A percentile compares a stretch with the other conserved stretches of the same genome.
These are phyloP conservation scores for Leccinum arenicola DNA, from an alignment of 768 basidiomycete species.

Conservation along the genomic window DNA sequence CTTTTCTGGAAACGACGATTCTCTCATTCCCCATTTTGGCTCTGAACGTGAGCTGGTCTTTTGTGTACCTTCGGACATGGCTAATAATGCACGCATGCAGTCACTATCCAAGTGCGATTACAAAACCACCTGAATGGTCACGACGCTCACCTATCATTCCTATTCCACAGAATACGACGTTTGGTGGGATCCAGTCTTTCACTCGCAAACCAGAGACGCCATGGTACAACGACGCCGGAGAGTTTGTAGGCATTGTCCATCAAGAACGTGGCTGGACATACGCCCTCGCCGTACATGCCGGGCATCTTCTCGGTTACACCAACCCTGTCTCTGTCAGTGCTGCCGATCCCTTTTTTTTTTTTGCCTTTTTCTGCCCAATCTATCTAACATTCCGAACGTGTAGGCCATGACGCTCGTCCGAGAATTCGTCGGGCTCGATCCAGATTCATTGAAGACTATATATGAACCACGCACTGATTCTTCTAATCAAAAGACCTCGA, in stretches of 20 bases:
- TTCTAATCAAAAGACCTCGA: background rate
- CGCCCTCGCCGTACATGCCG: constrained; percentile 35
- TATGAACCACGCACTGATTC: background rate
- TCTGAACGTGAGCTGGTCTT: constrained; percentile 49
- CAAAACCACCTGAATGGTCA: background rate
- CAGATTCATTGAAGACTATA: background rate
- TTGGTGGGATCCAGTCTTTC: constrained; percentile 75
- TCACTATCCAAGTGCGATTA: constrained; percentile 51
- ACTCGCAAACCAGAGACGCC: constrained; percentile 64
- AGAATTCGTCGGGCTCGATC: constrained; percentile 47
- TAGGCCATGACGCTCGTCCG: constrained; percentile 62
- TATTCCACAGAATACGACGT: constrained; percentile 63
- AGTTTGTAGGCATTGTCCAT: constrained; percentile 66
- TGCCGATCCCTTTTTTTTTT: constrained; percentile 1
- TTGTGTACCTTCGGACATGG: background rate
- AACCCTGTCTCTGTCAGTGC: constrained; percentile 45
- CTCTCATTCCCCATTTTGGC: constrained; percentile 59
- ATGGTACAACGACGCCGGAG: constrained; percentile 58
- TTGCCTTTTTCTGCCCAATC: background rate
- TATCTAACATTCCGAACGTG: background rate
- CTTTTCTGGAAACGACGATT: constrained; percentile 69
- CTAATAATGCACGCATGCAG: constrained; percentile 30
- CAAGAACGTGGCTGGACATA: constrained; percentile 66
- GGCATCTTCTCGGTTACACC: constrained; percentile 38
- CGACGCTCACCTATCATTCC: background rate